Percentiles rank a stretch among this genome's conserved stretches.
Evolutionary conservation across 805 yeast genomes (phyloP).

Genomic region (Starmera quercuum): DNA sequence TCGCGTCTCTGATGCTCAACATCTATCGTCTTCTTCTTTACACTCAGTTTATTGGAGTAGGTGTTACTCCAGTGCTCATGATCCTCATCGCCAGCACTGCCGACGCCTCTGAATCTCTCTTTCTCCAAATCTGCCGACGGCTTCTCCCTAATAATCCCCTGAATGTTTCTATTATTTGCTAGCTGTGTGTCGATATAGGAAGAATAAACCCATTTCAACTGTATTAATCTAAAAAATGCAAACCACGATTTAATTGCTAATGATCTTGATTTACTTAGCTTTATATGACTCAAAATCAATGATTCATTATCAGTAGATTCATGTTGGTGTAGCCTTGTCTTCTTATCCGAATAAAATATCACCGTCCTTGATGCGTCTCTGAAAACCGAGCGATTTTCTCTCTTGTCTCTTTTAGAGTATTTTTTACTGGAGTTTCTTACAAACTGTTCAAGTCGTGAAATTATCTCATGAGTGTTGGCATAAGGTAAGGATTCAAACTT

Average conservation of each 20-base stretch:
- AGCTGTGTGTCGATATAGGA: conserved; percentile 19
- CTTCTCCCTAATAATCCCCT: conserved; percentile 14
- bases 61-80: conserved; percentile 8
- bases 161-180: conserved; percentile 14
- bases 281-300: conserved; percentile 15
- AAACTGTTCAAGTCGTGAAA: conserved; percentile 32
- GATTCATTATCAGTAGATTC: conserved; percentile 9
- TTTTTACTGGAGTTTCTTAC: conserved; percentile 47
- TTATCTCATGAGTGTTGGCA: conserved; percentile 42
- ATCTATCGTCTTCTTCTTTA: conserved; percentile 12
- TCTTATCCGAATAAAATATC: conserved; percentile 27
- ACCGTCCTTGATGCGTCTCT: conserved; percentile 48
- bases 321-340: conserved; percentile 7
- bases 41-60: conserved; percentile 6
- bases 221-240: conserved; percentile 19
- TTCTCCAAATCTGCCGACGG: conserved; percentile 8
- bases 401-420: conserved; percentile 55
- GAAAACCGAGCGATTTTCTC: conserved; percentile 50
- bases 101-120: conserved; percentile 2
- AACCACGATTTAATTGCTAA: conserved; percentile 21
- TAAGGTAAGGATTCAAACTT: conserved; percentile 47
- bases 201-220: conserved; percentile 18
- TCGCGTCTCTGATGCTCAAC: conserved; percentile 16
- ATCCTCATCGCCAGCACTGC: conserved; percentile 3
- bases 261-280: conserved; percentile 19